Conservation (phyloP, 768 basidiomycete genomes). For the Rhizopogon vesiculosus region DNA sequence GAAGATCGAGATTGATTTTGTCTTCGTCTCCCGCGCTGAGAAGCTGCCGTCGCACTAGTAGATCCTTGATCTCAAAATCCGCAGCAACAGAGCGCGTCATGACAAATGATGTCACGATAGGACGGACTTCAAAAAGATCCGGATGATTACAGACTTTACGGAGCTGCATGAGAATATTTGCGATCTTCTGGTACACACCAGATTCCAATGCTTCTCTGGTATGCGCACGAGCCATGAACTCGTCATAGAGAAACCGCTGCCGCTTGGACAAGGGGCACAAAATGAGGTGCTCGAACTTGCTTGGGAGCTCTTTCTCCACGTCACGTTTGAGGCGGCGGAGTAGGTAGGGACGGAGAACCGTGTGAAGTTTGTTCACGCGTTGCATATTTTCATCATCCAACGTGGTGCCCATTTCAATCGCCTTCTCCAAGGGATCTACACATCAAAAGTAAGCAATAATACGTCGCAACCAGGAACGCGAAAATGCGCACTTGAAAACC, state of each 20-base stretch:
- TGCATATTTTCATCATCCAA: constrained; percentile 82
- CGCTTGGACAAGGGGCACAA: constrained; percentile 87
- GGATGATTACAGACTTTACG: constrained; percentile 97
- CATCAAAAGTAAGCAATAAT: constrained; percentile 3
- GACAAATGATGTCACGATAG: constrained; percentile 72
- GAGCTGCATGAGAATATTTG: constrained; percentile 96
- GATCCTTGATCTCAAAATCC: constrained; percentile 82
- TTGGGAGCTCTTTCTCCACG: constrained; percentile 93
- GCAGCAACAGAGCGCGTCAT: constrained; percentile 72
- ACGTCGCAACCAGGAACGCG: neutral
- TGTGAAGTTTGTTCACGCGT: constrained; percentile 84
- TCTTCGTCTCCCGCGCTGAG: constrained; percentile 51
- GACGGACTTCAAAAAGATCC: constrained; percentile 86
- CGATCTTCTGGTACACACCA: constrained; percentile 83
- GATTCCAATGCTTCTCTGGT: constrained; percentile 80
- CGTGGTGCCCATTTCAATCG: constrained; percentile 77
- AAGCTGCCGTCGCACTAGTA: constrained; percentile 76
- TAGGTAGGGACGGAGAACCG: constrained; percentile 92
- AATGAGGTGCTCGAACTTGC: constrained; percentile 88
- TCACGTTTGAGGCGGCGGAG: constrained; percentile 96
- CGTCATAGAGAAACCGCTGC: constrained; percentile 93
- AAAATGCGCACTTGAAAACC: constrained; percentile 83
- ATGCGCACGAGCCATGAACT: constrained; percentile 88
- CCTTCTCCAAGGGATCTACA: constrained; percentile 90
- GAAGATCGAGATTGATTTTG: constrained; percentile 51